These are phyloP conservation scores for Globisporangium takayamanum DNA, from an alignment of 352 stramenopile species.

Conservation along the genomic window DNA sequence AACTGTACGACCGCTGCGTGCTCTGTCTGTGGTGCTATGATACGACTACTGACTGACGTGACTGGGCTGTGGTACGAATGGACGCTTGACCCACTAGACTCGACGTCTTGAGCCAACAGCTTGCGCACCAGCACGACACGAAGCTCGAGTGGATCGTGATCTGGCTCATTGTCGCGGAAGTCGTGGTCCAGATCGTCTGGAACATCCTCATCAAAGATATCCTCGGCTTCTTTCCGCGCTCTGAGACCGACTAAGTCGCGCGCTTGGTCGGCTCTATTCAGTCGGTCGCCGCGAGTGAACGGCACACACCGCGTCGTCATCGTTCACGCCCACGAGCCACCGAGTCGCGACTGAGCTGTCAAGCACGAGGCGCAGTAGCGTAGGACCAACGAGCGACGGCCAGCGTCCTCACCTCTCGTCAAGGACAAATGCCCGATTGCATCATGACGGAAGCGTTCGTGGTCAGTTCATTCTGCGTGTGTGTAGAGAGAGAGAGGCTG, in stretches of 20 bases:
- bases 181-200: slow-evolving; percentile 85
- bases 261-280: too few species aligned
- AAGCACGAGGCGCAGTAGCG: background rate
- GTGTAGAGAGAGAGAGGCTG: background rate
- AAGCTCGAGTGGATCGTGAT: slow-evolving; percentile 94
- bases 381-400: background rate
- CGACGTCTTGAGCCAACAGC: slow-evolving; percentile 89
- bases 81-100: slow-evolving; percentile 33
- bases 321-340: too few species aligned
- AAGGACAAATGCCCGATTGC: background rate
- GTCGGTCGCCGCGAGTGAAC: too few species aligned
- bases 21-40: background rate
- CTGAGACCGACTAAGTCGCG: slow-evolving; percentile 30
- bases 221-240: slow-evolving; percentile 76
- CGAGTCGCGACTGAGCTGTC: background rate
- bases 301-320: too few species aligned
- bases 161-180: slow-evolving; percentile 89
- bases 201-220: slow-evolving; percentile 89
- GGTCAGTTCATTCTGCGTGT: too few species aligned
- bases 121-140: slow-evolving; percentile 85
- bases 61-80: background rate
- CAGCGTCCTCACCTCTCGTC: too few species aligned
- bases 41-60: background rate
- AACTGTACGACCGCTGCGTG: slow-evolving; percentile 58
- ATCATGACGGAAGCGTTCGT: background rate